A percentile compares a stretch with the other conserved stretches of the same genome.
Conservation (phyloP, 225 moss, liverwort and hornwort genomes). For the Asterella californica region DNA sequence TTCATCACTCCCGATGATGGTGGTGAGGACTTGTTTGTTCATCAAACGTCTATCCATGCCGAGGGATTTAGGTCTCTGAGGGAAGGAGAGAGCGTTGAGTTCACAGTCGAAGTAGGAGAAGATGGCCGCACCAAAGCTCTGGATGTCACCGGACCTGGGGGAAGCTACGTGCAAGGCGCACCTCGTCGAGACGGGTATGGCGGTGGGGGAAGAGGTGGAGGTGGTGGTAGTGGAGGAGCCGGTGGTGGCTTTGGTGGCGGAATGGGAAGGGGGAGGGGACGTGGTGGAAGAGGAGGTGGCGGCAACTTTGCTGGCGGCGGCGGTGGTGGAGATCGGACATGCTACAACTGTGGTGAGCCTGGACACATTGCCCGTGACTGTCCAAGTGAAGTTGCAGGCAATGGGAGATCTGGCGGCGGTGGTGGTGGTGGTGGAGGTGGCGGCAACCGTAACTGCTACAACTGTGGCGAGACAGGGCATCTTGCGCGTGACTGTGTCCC, state of each 20-base stretch:
- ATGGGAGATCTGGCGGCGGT: slow-evolving; percentile 57
- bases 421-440: slow-evolving; percentile 64
- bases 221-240: slow-evolving; percentile 51
- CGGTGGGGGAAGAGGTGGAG: slow-evolving; percentile 57
- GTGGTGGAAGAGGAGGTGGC: slow-evolving; percentile 52
- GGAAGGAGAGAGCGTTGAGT: slow-evolving; percentile 90
- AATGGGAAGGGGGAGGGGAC: slow-evolving; percentile 48
- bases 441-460: slow-evolving; percentile 76
- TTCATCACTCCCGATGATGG: slow-evolving; percentile 96
- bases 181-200: slow-evolving; percentile 81
- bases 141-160: slow-evolving; percentile 72
- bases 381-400: slow-evolving; percentile 60
- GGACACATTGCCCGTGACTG: slow-evolving; percentile 89
- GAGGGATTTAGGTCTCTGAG: slow-evolving; percentile 93
- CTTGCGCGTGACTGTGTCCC: slow-evolving; percentile 76
- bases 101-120: slow-evolving; percentile 72
- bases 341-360: slow-evolving; percentile 89
- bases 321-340: slow-evolving; percentile 63
- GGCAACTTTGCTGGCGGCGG: slow-evolving; percentile 42
- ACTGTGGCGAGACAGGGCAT: slow-evolving; percentile 88
- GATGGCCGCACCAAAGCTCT: slow-evolving; percentile 90
- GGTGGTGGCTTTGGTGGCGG: slow-evolving; percentile 49
- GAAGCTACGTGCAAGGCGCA: slow-evolving; percentile 84
- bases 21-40: slow-evolving; percentile 91
- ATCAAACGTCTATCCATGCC: slow-evolving; percentile 93